A percentile compares a stretch with the other conserved stretches of the same genome.
phyloP scores from a whole-genome alignment of 129 eudicot genomes.

The Helichrysum umbraculigerum region DNA sequence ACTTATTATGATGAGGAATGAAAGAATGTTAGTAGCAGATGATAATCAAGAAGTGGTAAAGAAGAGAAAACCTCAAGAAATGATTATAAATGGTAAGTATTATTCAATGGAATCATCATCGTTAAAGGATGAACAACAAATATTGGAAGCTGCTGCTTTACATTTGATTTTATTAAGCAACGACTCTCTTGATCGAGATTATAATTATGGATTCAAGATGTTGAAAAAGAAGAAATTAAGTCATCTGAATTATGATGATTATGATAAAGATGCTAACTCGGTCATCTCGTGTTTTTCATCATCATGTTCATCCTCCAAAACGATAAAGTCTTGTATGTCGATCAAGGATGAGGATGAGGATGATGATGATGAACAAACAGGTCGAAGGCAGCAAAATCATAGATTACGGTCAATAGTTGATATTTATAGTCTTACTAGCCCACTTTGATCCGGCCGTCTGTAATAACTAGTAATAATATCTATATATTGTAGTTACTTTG shows the following conservation, averaged over 20 bases:
- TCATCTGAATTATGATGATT: too few relatives aligned
- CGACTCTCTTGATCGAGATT: neutral
- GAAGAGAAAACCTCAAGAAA: neutral
- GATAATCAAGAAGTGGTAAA: neutral
- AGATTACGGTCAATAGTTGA: neutral
- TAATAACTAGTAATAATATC: neutral
- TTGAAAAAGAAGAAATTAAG: neutral
- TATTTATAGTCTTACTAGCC: neutral
- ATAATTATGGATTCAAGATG: neutral
- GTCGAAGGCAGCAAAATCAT: neutral
- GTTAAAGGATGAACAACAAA: neutral
- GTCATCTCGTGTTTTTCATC: neutral
- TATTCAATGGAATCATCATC: too few relatives aligned
- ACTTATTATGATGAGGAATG: too few relatives aligned
- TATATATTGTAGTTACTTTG: neutral
- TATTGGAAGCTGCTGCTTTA: slow-evolving; percentile 31
- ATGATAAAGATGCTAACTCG: too few relatives aligned
- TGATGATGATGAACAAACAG: neutral
- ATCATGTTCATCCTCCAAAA: neutral
- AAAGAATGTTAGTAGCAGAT: neutral
- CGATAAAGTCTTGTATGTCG: neutral
- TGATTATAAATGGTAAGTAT: too few relatives aligned
- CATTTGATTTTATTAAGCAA: slow-evolving; percentile 34
- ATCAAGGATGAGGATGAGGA: neutral
- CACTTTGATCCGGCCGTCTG: neutral